A percentile compares a stretch with the other conserved stretches of the same genome.
Evolutionary conservation across 2,329 filamentous ascomycete species (phyloP).

Genomic region (Metarhizium anisopliae): DNA sequence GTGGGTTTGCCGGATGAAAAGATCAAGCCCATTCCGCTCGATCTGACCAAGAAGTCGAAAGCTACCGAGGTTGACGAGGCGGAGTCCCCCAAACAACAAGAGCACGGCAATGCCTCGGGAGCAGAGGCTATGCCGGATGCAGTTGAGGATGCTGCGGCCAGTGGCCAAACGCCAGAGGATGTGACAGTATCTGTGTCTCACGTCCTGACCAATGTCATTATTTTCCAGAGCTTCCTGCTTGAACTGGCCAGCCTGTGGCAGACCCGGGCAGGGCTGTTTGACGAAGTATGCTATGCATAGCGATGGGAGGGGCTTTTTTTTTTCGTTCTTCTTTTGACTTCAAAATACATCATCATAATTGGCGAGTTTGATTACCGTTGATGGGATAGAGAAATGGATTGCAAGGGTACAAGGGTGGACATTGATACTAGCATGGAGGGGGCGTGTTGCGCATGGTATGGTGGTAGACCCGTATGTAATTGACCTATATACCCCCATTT

Average conservation of each 20-base stretch:
- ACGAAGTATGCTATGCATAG: conserved; percentile 57
- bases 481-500: background rate
- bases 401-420: background rate
- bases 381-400: background rate
- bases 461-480: background rate
- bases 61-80: conserved; percentile 12
- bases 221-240: conserved; percentile 71
- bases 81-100: conserved; percentile 11
- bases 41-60: conserved; percentile 21
- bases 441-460: background rate
- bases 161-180: conserved; percentile 2
- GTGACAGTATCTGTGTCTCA: conserved; percentile 63
- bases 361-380: background rate
- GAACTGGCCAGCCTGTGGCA: conserved; percentile 69
- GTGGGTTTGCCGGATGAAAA: conserved; percentile 37
- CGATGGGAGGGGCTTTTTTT: background rate
- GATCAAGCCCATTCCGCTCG: conserved; percentile 38
- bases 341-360: background rate
- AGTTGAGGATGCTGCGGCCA: conserved; percentile 11
- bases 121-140: background rate
- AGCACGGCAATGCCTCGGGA: background rate
- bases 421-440: background rate
- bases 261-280: conserved; percentile 65
- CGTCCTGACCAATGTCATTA: conserved; percentile 68
- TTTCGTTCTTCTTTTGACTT: background rate